Evolutionary conservation across 2,329 filamentous ascomycete genomes (phyloP).

Genomic region (Colletotrichum destructivum): DNA sequence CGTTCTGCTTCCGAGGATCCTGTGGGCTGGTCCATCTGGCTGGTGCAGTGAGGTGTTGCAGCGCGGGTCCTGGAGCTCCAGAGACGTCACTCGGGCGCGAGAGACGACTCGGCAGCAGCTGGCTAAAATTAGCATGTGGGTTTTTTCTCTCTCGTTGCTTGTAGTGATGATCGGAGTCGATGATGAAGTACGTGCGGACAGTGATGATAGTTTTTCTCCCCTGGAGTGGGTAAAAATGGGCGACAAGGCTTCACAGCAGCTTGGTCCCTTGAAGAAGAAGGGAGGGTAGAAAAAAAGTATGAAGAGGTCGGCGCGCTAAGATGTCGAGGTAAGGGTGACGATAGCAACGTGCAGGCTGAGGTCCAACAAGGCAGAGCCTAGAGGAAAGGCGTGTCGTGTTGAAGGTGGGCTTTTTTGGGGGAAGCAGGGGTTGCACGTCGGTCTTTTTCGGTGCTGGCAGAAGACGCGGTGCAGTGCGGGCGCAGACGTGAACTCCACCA

Average conservation of each 20-base stretch:
- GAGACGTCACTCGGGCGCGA: slow-evolving; percentile 66
- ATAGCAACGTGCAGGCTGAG: slow-evolving; percentile 35
- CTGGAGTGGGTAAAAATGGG: slow-evolving; percentile 50
- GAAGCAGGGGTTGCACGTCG: slow-evolving; percentile 38
- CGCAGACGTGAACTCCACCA: slow-evolving; percentile 28
- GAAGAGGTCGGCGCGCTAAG: slow-evolving; percentile 24
- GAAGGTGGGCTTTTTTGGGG: slow-evolving; percentile 39
- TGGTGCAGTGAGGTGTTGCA: slow-evolving; percentile 54
- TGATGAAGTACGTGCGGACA: slow-evolving; percentile 34
- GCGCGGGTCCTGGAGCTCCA: slow-evolving; percentile 62
- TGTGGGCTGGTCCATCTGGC: slow-evolving; percentile 69
- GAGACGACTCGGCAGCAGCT: slow-evolving; percentile 68
- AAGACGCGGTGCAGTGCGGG: slow-evolving; percentile 32
- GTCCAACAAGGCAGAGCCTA: slow-evolving; percentile 28
- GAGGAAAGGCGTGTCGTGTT: slow-evolving; percentile 32
- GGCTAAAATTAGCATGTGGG: slow-evolving; percentile 72
- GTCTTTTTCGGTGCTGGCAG: slow-evolving; percentile 34
- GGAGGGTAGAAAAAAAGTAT: slow-evolving; percentile 12
- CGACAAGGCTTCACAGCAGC: slow-evolving; percentile 33
- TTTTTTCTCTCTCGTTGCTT: slow-evolving; percentile 43
- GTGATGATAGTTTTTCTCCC: slow-evolving; percentile 21
- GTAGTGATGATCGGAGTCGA: slow-evolving; percentile 43
- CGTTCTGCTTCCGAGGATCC: slow-evolving; percentile 68
- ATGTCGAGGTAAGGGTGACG: slow-evolving; percentile 37
- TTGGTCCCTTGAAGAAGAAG: slow-evolving; percentile 13